A percentile compares a stretch with the other conserved stretches of the same genome.
Conservation (phyloP, 441 rosid genomes). For the Jatropha multifida region DNA sequence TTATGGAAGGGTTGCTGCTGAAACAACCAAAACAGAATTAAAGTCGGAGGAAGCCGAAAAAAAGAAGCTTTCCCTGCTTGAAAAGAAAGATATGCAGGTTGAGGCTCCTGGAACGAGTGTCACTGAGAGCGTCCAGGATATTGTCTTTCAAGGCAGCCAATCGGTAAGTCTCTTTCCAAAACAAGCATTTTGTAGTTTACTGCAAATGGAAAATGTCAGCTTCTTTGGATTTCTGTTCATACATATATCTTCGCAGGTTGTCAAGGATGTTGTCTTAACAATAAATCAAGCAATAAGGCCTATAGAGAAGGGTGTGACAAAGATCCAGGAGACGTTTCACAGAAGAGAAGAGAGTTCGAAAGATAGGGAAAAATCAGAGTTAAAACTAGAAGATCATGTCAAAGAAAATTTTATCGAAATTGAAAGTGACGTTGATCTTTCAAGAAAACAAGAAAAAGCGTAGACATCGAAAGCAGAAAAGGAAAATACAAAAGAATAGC, state of each 20-base stretch:
- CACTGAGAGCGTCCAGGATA: conserved; percentile 80
- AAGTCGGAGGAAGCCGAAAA: conserved; percentile 36
- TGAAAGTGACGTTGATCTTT: neutral
- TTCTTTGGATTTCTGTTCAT: neutral
- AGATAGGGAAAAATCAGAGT: conserved; percentile 33
- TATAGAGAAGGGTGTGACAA: conserved; percentile 75
- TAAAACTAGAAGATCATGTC: conserved; percentile 29
- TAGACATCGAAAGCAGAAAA: neutral
- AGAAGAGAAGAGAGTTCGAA: conserved; percentile 36
- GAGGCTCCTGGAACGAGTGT: conserved; percentile 80
- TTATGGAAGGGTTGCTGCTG: conserved; percentile 37
- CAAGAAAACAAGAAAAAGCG: neutral
- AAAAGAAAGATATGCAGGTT: conserved; percentile 47
- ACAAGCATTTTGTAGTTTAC: neutral
- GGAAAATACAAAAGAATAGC: neutral
- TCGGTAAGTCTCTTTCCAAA: conserved; percentile 35
- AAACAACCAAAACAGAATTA: conserved; percentile 40
- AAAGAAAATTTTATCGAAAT: conserved; percentile 14
- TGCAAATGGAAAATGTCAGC: neutral
- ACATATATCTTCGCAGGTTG: conserved; percentile 42
- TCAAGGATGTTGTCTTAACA: conserved; percentile 76
- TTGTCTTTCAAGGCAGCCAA: conserved; percentile 78
- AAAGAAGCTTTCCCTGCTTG: conserved; percentile 37
- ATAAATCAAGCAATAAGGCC: conserved; percentile 91
- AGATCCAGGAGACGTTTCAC: conserved; percentile 69